phyloP scores from a whole-genome alignment of 441 rosid genomes.

The Eruca vesicaria region DNA sequence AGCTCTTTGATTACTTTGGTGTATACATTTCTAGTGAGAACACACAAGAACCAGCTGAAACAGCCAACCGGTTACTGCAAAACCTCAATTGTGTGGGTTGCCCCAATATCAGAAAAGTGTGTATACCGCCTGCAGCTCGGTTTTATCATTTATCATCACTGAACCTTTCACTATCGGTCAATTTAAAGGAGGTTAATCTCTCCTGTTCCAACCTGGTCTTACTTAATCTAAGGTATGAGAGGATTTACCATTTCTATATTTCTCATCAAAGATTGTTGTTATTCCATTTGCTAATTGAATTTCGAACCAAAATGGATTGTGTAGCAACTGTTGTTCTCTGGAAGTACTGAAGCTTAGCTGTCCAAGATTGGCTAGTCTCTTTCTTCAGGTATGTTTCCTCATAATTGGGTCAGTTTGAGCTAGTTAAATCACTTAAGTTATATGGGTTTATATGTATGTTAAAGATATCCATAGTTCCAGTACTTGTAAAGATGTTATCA shows the following conservation, averaged over 20 bases:
- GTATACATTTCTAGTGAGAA: constrained; percentile 32
- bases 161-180: constrained; percentile 81
- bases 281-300: background rate
- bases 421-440: background rate
- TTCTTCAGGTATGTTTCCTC: constrained; percentile 71
- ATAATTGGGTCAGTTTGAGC: background rate
- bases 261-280: constrained; percentile 1
- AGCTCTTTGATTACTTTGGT: constrained; percentile 38
- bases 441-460: background rate
- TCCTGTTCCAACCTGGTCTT: constrained; percentile 68
- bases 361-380: constrained; percentile 81
- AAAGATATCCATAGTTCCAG: background rate
- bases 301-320: constrained; percentile 11
- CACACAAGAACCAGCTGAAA: constrained; percentile 42
- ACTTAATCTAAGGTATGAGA: constrained; percentile 77
- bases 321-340: constrained; percentile 83
- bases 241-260: background rate
- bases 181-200: constrained; percentile 88
- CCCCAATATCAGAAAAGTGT: constrained; percentile 82
- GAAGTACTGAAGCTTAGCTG: constrained; percentile 81
- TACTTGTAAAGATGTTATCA: background rate
- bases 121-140: constrained; percentile 72
- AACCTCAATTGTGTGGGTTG: constrained; percentile 94
- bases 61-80: constrained; percentile 71
- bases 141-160: constrained; percentile 74